These are phyloP conservation scores for Solanum chmielewskii DNA, from an alignment of 257 asterid species.

Conservation along the genomic window DNA sequence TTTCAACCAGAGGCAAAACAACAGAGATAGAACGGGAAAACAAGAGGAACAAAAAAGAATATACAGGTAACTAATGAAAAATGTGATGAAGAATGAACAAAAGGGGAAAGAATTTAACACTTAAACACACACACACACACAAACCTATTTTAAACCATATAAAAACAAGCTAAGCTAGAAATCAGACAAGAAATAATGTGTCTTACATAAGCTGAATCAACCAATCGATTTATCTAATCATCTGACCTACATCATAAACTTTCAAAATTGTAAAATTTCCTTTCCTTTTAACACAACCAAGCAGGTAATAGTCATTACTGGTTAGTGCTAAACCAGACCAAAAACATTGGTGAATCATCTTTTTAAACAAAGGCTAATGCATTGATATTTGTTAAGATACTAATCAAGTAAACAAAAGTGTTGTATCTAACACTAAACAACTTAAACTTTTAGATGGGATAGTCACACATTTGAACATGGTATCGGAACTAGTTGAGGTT, in stretches of 20 bases:
- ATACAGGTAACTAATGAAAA: not conserved
- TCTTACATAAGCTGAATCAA: not conserved
- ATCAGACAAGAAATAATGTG: not conserved
- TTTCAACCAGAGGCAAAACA: not conserved
- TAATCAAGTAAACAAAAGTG: not conserved
- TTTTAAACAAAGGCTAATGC: not conserved
- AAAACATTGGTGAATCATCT: not conserved
- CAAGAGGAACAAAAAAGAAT: not conserved
- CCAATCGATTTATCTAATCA: not conserved
- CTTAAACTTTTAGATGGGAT: not conserved
- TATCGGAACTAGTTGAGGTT: not conserved
- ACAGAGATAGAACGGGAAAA: not conserved
- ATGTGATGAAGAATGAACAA: not conserved
- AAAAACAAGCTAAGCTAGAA: not conserved
- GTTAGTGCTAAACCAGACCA: not conserved
- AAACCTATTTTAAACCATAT: not conserved
- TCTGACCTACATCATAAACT: not conserved
- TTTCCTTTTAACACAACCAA: not conserved
- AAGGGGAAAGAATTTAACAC: not conserved
- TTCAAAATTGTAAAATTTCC: not conserved
- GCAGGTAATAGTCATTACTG: not conserved
- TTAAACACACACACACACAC: not conserved
- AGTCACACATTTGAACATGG: not conserved
- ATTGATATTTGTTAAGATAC: not conserved
- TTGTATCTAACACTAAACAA: not conserved